phyloP scores from a whole-genome alignment of 2,329 filamentous ascomycete genomes.

The Claviceps africana region DNA sequence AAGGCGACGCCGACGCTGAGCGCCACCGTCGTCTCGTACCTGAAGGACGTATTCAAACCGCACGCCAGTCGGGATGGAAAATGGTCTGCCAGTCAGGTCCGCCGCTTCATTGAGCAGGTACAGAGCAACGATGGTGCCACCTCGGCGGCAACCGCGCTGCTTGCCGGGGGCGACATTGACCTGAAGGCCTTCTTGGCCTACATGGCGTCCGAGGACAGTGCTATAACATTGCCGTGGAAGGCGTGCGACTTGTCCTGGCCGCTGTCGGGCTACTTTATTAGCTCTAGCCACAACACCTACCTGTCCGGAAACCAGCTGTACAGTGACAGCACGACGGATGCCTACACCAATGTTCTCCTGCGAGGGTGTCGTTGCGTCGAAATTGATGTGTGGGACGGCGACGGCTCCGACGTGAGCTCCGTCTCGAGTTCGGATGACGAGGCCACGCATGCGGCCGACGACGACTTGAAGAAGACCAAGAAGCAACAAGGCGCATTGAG shows the following conservation, averaged over 20 bases:
- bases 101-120: constrained; percentile 30
- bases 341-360: constrained; percentile 72
- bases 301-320: constrained; percentile 78
- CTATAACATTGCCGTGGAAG: constrained; percentile 26
- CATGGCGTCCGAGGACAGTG: constrained; percentile 37
- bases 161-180: constrained; percentile 25
- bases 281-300: constrained; percentile 91
- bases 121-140: constrained; percentile 27
- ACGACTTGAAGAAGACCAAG: constrained; percentile 32
- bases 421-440: constrained; percentile 35
- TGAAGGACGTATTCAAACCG: constrained; percentile 32
- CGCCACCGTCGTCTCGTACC: constrained; percentile 24
- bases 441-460: constrained; percentile 18
- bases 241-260: constrained; percentile 53
- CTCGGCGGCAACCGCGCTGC: constrained; percentile 13
- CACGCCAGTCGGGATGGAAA: constrained; percentile 26
- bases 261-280: constrained; percentile 83
- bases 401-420: constrained; percentile 56
- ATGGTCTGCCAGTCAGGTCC: constrained; percentile 33
- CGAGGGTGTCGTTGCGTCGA: constrained; percentile 84
- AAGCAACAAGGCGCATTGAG: constrained; percentile 43
- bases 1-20: constrained; percentile 28
- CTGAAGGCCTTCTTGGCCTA: constrained; percentile 37
- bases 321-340: constrained; percentile 73
- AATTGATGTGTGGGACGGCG: constrained; percentile 90